Evolutionary conservation across 2,329 filamentous ascomycete genomes (phyloP), one percentile per base, ranked within the genome.

Genomic region (Chaetomiaceae sp.): DNA sequence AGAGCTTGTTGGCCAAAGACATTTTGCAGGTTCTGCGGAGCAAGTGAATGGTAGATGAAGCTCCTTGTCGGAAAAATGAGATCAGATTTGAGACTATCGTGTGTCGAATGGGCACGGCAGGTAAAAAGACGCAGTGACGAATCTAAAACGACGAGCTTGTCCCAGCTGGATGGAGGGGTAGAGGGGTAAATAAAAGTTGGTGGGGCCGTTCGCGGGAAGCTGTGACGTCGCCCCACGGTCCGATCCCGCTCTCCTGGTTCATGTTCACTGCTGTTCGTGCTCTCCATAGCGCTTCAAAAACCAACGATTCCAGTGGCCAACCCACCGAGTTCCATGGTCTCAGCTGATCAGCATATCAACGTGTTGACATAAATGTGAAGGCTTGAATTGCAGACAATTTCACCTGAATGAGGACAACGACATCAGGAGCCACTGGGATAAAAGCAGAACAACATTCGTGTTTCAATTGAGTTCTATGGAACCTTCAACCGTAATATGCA

Each of bases 1-100:
- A 87, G 62, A 98, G 87, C 81, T 98, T 98, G 81, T 83, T 96
- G 62, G 90, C 87, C 67, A 98, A 88, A 83, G 93, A 97, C 93
- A 98, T 98, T 51, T 62, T 81, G 65, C 55, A 45, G 54, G 58
- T 54, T 55, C 41, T 42, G 47, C 45, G 42, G 32, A 50, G 47
- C 48, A 53, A 57, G 55, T 55, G 48, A 36, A 17, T 8, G 10
- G 19, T 22, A 26, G 48, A 26, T 7, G 15, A 30, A 35, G 37
- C 27, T 47, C 26, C 18, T 20, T 22, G 36, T 35, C 38, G 26
- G 37, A 27, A 26, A 30, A 42, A 11, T 26, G 32, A 39, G 35
- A 34, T 30, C 24, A 52, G 48, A 49, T 48, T 39, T 43, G 34
- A 50, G 37, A 52, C 36, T 53, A 45, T 45, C 9, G 27, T 36